Conservation (phyloP, 305 asterid genomes). For the Solanum hybrid region DNA sequence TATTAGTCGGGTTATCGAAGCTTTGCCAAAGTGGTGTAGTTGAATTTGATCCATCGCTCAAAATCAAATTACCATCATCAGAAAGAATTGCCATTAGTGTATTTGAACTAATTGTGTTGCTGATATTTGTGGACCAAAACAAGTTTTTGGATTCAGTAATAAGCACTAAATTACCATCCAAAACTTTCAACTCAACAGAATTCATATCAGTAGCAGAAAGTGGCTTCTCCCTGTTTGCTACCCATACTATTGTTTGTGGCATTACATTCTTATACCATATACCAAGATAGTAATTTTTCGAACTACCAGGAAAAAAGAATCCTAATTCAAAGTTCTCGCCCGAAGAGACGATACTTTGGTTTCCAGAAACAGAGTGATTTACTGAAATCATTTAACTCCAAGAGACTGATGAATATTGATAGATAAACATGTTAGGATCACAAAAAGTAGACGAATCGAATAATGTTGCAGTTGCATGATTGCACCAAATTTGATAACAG, state of each 20-base stretch:
- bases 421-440: background rate
- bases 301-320: slow-evolving; percentile 2
- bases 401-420: background rate
- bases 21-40: slow-evolving; percentile 10
- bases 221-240: slow-evolving; percentile 19
- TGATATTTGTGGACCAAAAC: background rate
- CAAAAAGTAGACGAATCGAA: background rate
- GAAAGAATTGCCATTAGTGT: background rate
- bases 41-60: slow-evolving; percentile 5
- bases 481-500: background rate
- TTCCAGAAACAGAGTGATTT: slow-evolving; percentile 1
- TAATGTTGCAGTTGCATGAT: background rate
- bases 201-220: background rate
- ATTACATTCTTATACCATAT: slow-evolving; percentile 16
- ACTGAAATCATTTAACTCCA: background rate
- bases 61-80: slow-evolving; percentile 8
- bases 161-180: background rate
- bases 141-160: background rate
- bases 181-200: background rate
- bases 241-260: slow-evolving; percentile 15
- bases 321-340: slow-evolving; percentile 21
- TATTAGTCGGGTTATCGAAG: slow-evolving; percentile 9
- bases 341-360: slow-evolving; percentile 12
- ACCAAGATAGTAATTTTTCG: slow-evolving; percentile 1
- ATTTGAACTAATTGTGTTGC: background rate